A percentile compares a stretch with the other conserved stretches of the same genome.
Conservation (phyloP, 2,329 filamentous ascomycete species). For the Simplicillium sp. region DNA sequence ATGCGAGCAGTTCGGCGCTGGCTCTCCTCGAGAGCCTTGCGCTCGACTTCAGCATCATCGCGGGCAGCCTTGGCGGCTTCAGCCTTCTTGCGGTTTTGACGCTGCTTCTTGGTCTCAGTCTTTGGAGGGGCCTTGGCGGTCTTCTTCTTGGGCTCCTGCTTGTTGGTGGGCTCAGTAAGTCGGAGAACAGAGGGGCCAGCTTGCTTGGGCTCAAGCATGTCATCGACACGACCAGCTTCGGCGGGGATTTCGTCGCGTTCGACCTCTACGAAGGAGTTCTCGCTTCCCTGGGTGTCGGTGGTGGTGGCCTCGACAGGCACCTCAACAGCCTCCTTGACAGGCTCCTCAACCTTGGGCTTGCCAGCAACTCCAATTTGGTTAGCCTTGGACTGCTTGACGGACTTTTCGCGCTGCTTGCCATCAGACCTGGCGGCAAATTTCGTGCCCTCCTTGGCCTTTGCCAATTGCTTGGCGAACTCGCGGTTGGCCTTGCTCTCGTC, state of each 20-base stretch:
- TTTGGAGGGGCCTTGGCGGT: slow-evolving; percentile 53
- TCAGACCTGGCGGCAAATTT: slow-evolving; percentile 45
- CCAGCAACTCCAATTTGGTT: slow-evolving; percentile 37
- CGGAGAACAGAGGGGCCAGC: slow-evolving; percentile 67
- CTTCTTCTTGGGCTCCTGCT: slow-evolving; percentile 51
- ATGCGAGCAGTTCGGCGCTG: slow-evolving; percentile 75
- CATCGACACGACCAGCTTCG: slow-evolving; percentile 63
- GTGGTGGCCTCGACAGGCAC: slow-evolving; percentile 25
- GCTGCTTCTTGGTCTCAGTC: slow-evolving; percentile 86
- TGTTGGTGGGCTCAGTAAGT: slow-evolving; percentile 57
- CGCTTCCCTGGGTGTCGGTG: slow-evolving; percentile 30
- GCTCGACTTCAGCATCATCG: slow-evolving; percentile 69
- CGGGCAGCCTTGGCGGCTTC: slow-evolving; percentile 68
- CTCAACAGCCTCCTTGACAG: no score
- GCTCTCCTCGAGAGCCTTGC: slow-evolving; percentile 68
- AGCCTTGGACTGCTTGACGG: slow-evolving; percentile 59
- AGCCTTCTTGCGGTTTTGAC: slow-evolving; percentile 82
- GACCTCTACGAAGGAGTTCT: slow-evolving; percentile 61
- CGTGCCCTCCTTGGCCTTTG: slow-evolving; percentile 61
- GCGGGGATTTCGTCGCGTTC: slow-evolving; percentile 62
- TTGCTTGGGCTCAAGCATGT: slow-evolving; percentile 76
- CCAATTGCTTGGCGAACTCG: slow-evolving; percentile 68
- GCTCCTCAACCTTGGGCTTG: slow-evolving; percentile 17
- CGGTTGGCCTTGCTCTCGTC: slow-evolving; percentile 58
- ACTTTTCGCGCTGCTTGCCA: slow-evolving; percentile 56